phyloP scores from a whole-genome alignment of 2,329 filamentous ascomycete species.

The Neopestalotiopsis clavispora region DNA sequence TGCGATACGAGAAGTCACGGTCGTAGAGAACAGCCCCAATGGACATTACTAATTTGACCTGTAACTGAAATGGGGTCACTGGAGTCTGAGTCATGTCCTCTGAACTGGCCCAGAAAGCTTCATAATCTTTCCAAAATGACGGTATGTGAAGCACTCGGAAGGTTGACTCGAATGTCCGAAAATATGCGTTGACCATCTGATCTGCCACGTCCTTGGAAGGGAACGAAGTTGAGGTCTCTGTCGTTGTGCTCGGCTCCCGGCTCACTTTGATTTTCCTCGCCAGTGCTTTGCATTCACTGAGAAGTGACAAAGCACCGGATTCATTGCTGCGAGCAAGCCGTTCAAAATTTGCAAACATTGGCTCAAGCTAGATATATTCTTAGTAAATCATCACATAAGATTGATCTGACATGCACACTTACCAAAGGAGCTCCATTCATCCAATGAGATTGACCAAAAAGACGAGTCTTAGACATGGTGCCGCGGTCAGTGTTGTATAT shows the following conservation, averaged over 20 bases:
- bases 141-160: constrained; percentile 58
- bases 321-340: constrained; percentile 41
- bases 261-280: constrained; percentile 56
- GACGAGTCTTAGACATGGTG: constrained; percentile 58
- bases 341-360: constrained; percentile 51
- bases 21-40: constrained; percentile 59
- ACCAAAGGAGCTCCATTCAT: constrained; percentile 54
- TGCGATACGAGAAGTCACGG: constrained; percentile 52
- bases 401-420: constrained; percentile 23
- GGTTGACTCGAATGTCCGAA: constrained; percentile 50
- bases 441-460: constrained; percentile 64
- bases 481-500: constrained; percentile 41
- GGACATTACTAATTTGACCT: constrained; percentile 62
- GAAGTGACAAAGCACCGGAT: constrained; percentile 37
- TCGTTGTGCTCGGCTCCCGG: constrained; percentile 54
- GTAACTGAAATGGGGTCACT: constrained; percentile 54
- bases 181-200: constrained; percentile 52
- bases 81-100: constrained; percentile 21
- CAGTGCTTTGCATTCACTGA: constrained; percentile 58
- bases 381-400: constrained; percentile 16
- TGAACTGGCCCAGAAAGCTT: constrained; percentile 50
- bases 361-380: constrained; percentile 39
- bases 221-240: constrained; percentile 44
- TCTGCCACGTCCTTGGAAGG: constrained; percentile 52
- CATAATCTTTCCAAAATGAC: constrained; percentile 52